Percentiles rank a stretch among this genome's conserved stretches.
Evolutionary conservation across 2,329 filamentous ascomycete species (phyloP).

Genomic region (Cadophora gregata): DNA sequence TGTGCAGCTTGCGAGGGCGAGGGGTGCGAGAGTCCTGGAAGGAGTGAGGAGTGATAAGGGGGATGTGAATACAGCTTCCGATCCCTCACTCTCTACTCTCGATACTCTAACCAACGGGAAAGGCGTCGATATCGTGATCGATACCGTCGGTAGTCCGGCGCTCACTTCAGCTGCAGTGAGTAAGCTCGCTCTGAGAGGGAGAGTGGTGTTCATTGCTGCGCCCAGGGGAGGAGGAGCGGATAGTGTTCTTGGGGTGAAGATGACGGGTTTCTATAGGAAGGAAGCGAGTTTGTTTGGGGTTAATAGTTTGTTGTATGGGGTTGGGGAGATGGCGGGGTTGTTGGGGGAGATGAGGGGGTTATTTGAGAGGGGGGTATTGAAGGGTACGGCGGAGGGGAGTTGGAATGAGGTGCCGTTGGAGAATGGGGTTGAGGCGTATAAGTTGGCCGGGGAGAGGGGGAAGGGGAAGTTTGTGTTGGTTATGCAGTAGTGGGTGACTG

Average conservation of each 20-base stretch:
- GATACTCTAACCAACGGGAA: constrained; percentile 33
- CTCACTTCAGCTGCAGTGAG: constrained; percentile 31
- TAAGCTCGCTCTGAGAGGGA: constrained; percentile 34
- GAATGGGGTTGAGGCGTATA: constrained; percentile 36
- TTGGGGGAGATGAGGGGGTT: constrained; percentile 55
- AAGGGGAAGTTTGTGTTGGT: constrained; percentile 38
- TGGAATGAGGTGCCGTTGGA: constrained; percentile 36
- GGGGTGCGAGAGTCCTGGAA: constrained; percentile 33
- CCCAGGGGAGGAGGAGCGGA: constrained; percentile 34
- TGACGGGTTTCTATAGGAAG: constrained; percentile 39
- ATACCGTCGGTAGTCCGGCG: constrained; percentile 38
- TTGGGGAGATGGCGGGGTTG: constrained; percentile 32
- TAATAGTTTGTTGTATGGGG: constrained; percentile 36
- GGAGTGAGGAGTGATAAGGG: constrained; percentile 30
- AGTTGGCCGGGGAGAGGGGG: constrained; percentile 30
- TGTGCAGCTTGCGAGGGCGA: constrained; percentile 34
- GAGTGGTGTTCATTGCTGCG: constrained; percentile 37
- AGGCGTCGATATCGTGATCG: constrained; percentile 38
- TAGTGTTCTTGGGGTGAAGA: constrained; percentile 35
- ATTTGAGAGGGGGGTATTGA: constrained; percentile 33
- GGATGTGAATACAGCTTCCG: constrained; percentile 38
- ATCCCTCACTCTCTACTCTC: constrained; percentile 30
- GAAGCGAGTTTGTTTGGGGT: constrained; percentile 35
- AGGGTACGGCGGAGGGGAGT: constrained; percentile 23
- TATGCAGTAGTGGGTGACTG: constrained; percentile 25